These are phyloP conservation scores for Cladophialophora carrionii DNA, from an alignment of 2,329 filamentous ascomycete species.

Conservation along the genomic window DNA sequence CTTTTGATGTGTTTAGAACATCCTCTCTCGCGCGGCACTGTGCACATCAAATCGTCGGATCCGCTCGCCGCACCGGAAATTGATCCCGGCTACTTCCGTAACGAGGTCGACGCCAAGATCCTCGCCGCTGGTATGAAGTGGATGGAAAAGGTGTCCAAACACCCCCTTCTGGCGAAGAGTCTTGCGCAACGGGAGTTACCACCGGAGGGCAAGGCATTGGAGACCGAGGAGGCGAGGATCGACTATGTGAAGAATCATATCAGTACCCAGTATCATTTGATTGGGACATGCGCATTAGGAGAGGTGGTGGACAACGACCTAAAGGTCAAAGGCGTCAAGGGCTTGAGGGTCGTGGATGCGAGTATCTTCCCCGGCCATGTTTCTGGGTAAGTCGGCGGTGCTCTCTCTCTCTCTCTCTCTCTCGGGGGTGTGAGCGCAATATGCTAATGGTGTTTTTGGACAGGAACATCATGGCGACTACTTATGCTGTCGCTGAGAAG, in stretches of 20 bases:
- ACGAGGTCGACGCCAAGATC: conserved; percentile 44
- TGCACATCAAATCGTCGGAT: conserved; percentile 47
- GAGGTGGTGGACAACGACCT: conserved; percentile 47
- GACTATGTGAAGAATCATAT: conserved; percentile 46
- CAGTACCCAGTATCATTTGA: conserved; percentile 48
- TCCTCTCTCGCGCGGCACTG: conserved; percentile 52
- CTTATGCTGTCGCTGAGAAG: conserved; percentile 44
- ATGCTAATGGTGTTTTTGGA: not conserved
- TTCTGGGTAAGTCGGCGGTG: conserved; percentile 37
- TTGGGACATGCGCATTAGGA: conserved; percentile 52
- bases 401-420: not conserved
- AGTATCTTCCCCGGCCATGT: conserved; percentile 44
- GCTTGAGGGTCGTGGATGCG: conserved; percentile 46
- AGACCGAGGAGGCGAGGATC: conserved; percentile 39
- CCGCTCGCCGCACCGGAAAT: conserved; percentile 48
- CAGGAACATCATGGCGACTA: conserved; percentile 39
- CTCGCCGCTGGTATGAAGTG: conserved; percentile 45
- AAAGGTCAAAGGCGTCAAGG: conserved; percentile 45
- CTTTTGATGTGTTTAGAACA: conserved; percentile 38
- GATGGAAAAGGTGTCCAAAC: conserved; percentile 42
- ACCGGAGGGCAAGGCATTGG: conserved; percentile 24
- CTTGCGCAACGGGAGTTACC: conserved; percentile 26
- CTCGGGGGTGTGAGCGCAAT: not conserved
- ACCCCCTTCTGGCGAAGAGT: conserved; percentile 28
- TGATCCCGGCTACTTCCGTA: conserved; percentile 49